phyloP scores from a whole-genome alignment of 805 yeast genomes.

The Blastobotrys mokoenaii region DNA sequence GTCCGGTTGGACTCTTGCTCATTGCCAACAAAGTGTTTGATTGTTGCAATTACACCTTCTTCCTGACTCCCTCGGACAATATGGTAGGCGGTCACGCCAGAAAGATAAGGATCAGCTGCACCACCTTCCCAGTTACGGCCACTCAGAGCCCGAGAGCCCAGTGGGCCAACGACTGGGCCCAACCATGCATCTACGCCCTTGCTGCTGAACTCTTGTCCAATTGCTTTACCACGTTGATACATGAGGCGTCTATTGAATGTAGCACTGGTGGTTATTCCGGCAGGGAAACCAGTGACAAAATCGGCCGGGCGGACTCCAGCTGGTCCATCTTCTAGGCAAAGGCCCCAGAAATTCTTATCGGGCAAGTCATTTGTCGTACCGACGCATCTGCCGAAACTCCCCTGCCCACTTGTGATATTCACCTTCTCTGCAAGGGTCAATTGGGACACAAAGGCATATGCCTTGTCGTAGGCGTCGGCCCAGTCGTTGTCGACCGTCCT shows the following conservation, averaged over 20 bases:
- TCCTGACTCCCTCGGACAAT: conserved; percentile 48
- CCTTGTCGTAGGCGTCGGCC: conserved; percentile 49
- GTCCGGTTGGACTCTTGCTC: conserved; percentile 48
- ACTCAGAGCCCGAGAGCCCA: conserved; percentile 51
- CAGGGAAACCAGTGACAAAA: conserved; percentile 46
- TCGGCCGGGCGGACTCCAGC: conserved; percentile 50
- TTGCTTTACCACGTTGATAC: conserved; percentile 43
- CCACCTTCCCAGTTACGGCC: conserved; percentile 59
- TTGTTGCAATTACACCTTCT: conserved; percentile 48
- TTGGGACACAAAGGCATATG: conserved; percentile 45
- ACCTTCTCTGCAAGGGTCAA: conserved; percentile 51
- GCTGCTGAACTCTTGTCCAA: conserved; percentile 43
- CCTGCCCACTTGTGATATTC: conserved; percentile 53
- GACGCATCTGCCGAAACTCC: conserved; percentile 58
- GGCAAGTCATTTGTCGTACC: conserved; percentile 54
- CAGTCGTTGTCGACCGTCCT: conserved; percentile 32
- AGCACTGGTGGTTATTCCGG: conserved; percentile 49
- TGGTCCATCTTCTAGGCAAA: conserved; percentile 56
- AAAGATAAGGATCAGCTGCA: conserved; percentile 52
- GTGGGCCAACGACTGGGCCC: conserved; percentile 53
- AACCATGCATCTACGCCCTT: conserved; percentile 48
- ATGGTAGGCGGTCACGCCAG: conserved; percentile 44
- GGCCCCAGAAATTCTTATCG: conserved; percentile 41
- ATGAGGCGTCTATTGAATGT: conserved; percentile 46
- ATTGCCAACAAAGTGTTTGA: conserved; percentile 47